Base-by-base conservation (phyloP, 2,329 filamentous ascomycete species). In the Byssoonygena ceratinophila region DNA sequence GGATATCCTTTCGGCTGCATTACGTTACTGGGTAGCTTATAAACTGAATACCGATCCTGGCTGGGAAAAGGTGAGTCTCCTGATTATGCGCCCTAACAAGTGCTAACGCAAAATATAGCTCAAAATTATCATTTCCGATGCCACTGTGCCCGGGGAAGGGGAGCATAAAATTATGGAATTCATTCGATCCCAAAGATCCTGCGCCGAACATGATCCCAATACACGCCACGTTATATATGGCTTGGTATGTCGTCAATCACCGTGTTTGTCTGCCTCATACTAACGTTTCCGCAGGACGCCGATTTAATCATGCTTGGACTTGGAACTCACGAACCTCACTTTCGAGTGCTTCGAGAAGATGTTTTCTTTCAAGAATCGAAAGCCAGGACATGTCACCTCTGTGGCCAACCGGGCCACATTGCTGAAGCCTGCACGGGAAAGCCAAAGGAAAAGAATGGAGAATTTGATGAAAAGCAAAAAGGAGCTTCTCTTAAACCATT, bases 121-220 rank as follows among this genome's bases (percentile, higher is more conserved):
- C 68, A 98, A 98, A 76, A 80, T 98, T 68, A 94, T 98, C 69
- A 97, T 98, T 60, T 98, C 92, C 7, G 92, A 98, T 74, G 91
- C 92, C 51, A 96, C 91, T 37, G 90, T 98, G 36, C 92, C 92
- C 51, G 92, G 92, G 65, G 92, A 98, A 72, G 92, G 92, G 66
- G 92, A 98, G 73, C 92, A 98, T 70, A 98, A 98, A 71, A 97
- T 98, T 65, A 98, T 98, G 92, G 84, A 92, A 60, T 98, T 97
- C 67, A 81, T 98, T 59, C 84, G 92, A 63, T 95, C 91, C 34
- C 94, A 98, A 70, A 83, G 92, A 63, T 81, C 85, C 46, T 92
- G 87, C 50, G 84, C 90, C 4, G 84, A 94, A 58, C 89, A 98
- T 68, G 84, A 98, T 64, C 92, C 92, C 22, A 97, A 98, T 68